Evolutionary conservation across 169 alveolate species (phyloP).

Genomic region (Plasmodium cynomolgi): DNA sequence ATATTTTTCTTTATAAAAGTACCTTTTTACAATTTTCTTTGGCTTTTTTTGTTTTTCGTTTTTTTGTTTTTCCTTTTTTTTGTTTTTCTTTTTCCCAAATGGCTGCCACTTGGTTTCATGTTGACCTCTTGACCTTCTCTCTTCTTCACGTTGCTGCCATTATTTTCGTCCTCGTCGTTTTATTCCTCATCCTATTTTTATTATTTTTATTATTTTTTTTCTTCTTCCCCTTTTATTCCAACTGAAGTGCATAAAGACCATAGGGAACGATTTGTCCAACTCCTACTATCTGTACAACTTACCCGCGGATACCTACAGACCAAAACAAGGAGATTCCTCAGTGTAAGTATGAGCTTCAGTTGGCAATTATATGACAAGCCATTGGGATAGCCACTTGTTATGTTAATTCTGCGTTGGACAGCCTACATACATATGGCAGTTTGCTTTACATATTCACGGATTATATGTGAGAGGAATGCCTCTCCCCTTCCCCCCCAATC

Average conservation of each 20-base stretch:
- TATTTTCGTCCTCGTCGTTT: not conserved
- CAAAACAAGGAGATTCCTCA: slow-evolving; percentile 75
- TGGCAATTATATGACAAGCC: not conserved
- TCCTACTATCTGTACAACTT: slow-evolving; percentile 77
- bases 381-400: not conserved
- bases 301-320: slow-evolving; percentile 67
- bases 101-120: not conserved
- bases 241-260: slow-evolving; percentile 35
- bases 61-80: not conserved
- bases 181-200: not conserved
- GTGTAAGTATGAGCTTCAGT: slow-evolving; percentile 53
- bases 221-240: not conserved
- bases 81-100: not conserved
- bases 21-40: not conserved
- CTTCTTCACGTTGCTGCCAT: slow-evolving; percentile 1
- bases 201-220: not conserved
- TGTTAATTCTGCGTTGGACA: not conserved
- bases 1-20: not conserved
- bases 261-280: slow-evolving; percentile 80
- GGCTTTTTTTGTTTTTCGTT: no score
- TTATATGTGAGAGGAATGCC: not conserved
- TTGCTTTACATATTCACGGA: not conserved
- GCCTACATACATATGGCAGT: not conserved
- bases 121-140: not conserved
- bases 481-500: not conserved